Conservation (phyloP, 2,329 filamentous ascomycete species). For the Penicillium nordicum region DNA sequence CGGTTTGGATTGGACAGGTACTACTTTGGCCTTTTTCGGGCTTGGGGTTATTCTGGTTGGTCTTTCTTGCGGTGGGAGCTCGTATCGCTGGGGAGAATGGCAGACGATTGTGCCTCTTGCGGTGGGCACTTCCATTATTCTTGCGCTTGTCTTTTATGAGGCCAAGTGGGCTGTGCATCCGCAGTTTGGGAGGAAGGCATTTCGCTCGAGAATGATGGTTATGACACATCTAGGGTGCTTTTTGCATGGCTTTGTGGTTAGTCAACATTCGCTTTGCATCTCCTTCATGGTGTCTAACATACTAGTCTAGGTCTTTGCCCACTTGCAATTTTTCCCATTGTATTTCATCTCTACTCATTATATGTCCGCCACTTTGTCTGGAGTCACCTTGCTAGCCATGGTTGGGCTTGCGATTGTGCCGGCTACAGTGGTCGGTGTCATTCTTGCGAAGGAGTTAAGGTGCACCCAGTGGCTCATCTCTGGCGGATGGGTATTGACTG, state of each 20-base stretch:
- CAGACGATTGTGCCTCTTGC: constrained; percentile 41
- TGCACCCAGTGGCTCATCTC: constrained; percentile 42
- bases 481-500: constrained; percentile 41
- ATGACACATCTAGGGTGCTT: constrained; percentile 43
- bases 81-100: constrained; percentile 39
- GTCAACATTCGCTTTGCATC: constrained; percentile 12
- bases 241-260: constrained; percentile 44
- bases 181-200: constrained; percentile 39
- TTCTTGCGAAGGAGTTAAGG: constrained; percentile 15
- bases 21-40: constrained; percentile 38
- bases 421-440: constrained; percentile 19
- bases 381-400: constrained; percentile 39
- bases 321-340: constrained; percentile 44
- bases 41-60: constrained; percentile 41
- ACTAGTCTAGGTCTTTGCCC: constrained; percentile 37
- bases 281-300: neutral
- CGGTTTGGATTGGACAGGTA: constrained; percentile 45
- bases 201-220: constrained; percentile 34
- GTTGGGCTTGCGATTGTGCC: constrained; percentile 27
- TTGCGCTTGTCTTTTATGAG: constrained; percentile 38
- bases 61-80: constrained; percentile 43
- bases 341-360: constrained; percentile 40
- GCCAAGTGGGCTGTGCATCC: constrained; percentile 31
- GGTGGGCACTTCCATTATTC: constrained; percentile 31
- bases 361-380: constrained; percentile 34